Conservation (phyloP, 169 alveolate species). For the Babesia divergens region DNA sequence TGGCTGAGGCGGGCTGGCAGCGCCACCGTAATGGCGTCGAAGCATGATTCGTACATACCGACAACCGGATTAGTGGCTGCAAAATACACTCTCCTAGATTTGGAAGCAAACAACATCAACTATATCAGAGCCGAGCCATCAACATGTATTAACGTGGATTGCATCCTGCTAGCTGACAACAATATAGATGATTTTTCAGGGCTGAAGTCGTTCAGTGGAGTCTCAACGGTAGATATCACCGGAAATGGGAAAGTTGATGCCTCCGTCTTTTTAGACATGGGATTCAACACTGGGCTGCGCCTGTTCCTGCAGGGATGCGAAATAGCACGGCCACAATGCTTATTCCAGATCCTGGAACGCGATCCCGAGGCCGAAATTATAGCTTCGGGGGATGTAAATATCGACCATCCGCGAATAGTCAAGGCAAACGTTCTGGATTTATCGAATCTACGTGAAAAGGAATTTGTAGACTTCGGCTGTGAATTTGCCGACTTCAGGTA, state of each 20-base stretch:
- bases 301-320: slow-evolving; percentile 22
- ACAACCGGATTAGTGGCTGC: neutral
- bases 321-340: neutral
- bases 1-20: neutral
- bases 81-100: slow-evolving; percentile 8
- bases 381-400: neutral
- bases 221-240: slow-evolving; percentile 13
- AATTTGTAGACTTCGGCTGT: slow-evolving; percentile 19
- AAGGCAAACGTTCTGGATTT: slow-evolving; percentile 16
- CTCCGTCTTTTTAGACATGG: neutral
- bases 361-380: slow-evolving; percentile 17
- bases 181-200: slow-evolving; percentile 2
- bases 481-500: slow-evolving; percentile 57
- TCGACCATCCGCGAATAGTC: slow-evolving; percentile 30
- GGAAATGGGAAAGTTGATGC: slow-evolving; percentile 20
- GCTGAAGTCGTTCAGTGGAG: neutral
- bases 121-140: slow-evolving; percentile 16
- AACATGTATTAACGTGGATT: neutral
- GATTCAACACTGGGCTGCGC: slow-evolving; percentile 12
- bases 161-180: slow-evolving; percentile 10
- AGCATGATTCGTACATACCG: slow-evolving; percentile 1
- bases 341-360: slow-evolving; percentile 1
- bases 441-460: slow-evolving; percentile 12
- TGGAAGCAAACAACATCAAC: slow-evolving; percentile 11
- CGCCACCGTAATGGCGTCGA: neutral